A percentile compares a stretch with the other conserved stretches of the same genome.
Conservation (phyloP, 1,284 basidiomycete genomes). For the Tilletia indica region DNA sequence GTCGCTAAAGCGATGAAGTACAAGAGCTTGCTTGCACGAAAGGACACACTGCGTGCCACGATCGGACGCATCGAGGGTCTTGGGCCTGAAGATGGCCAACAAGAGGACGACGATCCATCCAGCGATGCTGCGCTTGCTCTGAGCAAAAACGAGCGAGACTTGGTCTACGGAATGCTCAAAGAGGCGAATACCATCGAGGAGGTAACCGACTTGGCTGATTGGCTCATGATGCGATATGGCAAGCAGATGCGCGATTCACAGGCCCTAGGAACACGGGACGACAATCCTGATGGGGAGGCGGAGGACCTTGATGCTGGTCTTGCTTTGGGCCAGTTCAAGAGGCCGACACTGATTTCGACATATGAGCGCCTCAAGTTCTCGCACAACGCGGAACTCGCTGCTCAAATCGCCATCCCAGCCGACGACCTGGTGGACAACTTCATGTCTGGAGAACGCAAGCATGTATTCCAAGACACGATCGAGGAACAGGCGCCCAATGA, state of each 20-base stretch:
- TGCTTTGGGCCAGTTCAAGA: constrained; percentile 67
- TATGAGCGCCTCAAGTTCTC: constrained; percentile 83
- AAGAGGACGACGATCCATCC: constrained; percentile 64
- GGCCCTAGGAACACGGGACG: constrained; percentile 13
- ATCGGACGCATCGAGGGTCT: constrained; percentile 48
- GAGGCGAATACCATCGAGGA: constrained; percentile 69
- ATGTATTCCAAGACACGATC: constrained; percentile 13
- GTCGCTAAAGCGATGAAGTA: constrained; percentile 43
- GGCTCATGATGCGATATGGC: constrained; percentile 78
- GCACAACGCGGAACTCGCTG: constrained; percentile 71
- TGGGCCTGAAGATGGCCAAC: constrained; percentile 66
- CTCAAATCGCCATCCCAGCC: constrained; percentile 75
- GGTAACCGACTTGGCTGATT: constrained; percentile 86
- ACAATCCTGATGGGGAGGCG: background rate
- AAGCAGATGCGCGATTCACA: constrained; percentile 54
- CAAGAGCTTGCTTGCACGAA: constrained; percentile 47
- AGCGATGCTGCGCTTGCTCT: background rate
- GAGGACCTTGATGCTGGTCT: constrained; percentile 54
- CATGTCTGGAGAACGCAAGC: constrained; percentile 60
- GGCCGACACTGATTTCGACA: constrained; percentile 77
- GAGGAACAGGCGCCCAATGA: background rate
- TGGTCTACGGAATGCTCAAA: constrained; percentile 44
- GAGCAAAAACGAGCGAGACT: background rate
- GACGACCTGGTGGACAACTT: constrained; percentile 80
- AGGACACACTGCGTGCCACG: constrained; percentile 44